Evolutionary conservation across 2,329 filamentous ascomycete species (phyloP).

Genomic region (Pseudogymnoascus verrucosus): DNA sequence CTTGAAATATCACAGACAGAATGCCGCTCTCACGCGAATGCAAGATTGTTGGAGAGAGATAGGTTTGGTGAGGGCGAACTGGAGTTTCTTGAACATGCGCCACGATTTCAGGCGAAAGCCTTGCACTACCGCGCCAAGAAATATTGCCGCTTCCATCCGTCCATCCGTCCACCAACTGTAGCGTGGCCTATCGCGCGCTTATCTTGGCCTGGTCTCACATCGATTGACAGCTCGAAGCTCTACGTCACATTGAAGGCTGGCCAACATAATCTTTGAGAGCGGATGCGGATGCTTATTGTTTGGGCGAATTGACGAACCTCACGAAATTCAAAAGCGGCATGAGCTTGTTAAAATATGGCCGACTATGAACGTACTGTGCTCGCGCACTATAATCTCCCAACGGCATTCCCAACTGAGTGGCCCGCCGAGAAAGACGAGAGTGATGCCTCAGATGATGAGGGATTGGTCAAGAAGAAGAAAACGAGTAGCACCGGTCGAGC

Average conservation of each 20-base stretch:
- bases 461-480: conserved; percentile 27
- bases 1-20: conserved; percentile 34
- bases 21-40: conserved; percentile 13
- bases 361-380: conserved; percentile 71
- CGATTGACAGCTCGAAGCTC: neutral
- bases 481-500: conserved; percentile 43
- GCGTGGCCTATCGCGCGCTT: conserved; percentile 7
- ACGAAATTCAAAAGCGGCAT: neutral
- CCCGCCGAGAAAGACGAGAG: conserved; percentile 71
- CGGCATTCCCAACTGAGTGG: conserved; percentile 75
- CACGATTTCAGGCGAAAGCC: conserved; percentile 6
- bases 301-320: neutral
- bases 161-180: neutral
- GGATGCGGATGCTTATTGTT: neutral
- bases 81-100: conserved; percentile 5
- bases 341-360: conserved; percentile 37
- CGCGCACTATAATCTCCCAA: conserved; percentile 82
- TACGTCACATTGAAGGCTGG: neutral
- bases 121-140: conserved; percentile 6
- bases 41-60: conserved; percentile 1
- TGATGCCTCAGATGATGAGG: conserved; percentile 48
- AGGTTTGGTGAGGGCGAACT: conserved; percentile 4
- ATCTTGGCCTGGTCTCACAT: conserved; percentile 4
- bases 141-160: conserved; percentile 9
- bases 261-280: neutral